These are phyloP conservation scores for Gossypium armourianum DNA, from an alignment of 441 rosid genomes.

Conservation along the genomic window DNA sequence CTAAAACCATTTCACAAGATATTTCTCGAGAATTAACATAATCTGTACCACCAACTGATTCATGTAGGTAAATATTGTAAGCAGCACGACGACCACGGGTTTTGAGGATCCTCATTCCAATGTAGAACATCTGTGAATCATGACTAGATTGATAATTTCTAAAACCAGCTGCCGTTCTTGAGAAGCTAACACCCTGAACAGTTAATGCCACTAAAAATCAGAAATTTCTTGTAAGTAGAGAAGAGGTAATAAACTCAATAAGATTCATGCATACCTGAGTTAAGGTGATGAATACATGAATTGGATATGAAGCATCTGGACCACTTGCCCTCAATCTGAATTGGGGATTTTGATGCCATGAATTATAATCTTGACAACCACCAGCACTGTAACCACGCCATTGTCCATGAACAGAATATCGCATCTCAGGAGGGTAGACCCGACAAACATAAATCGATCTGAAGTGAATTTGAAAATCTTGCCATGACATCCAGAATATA, in stretches of 20 bases:
- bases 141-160: slow-evolving; percentile 93
- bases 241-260: background rate
- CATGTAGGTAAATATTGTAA: slow-evolving; percentile 88
- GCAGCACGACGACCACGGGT: slow-evolving; percentile 96
- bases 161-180: slow-evolving; percentile 91
- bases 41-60: slow-evolving; percentile 99
- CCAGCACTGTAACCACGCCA: slow-evolving; percentile 98
- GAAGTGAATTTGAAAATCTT: slow-evolving; percentile 99
- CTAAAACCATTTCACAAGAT: slow-evolving; percentile 98
- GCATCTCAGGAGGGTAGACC: slow-evolving; percentile 95
- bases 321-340: slow-evolving; percentile 86
- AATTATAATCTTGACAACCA: slow-evolving; percentile 97
- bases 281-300: slow-evolving; percentile 89
- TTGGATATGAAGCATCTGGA: slow-evolving; percentile 76
- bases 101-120: slow-evolving; percentile 96
- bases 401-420: slow-evolving; percentile 87
- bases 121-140: slow-evolving; percentile 91
- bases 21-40: slow-evolving; percentile 97
- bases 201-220: background rate
- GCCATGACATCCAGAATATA: slow-evolving; percentile 99
- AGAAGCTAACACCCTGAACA: slow-evolving; percentile 91
- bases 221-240: background rate
- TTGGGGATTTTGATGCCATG: slow-evolving; percentile 99
- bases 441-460: slow-evolving; percentile 96
- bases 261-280: slow-evolving; percentile 55